Evolutionary conservation across 2,329 filamentous ascomycete genomes (phyloP), one percentile per base, ranked within the genome.

Genomic region (Exophiala alcalophila): DNA sequence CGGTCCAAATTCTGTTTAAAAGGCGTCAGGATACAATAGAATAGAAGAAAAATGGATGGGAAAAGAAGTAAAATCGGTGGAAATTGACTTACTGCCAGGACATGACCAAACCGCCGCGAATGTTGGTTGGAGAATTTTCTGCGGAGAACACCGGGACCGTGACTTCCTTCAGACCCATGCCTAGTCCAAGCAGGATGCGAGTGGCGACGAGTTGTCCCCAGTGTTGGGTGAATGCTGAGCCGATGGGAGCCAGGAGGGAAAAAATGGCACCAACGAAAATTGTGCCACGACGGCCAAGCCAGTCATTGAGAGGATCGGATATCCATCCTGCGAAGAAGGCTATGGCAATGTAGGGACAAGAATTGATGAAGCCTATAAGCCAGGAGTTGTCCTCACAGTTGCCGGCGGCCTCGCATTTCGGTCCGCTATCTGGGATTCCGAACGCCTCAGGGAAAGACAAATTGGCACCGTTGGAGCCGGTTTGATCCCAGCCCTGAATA

Each of bases 301-400:
- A 64, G 27, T 75, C 64, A 55, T 84, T 84, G 9, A 78, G 54
- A 1, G 80, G 79, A 49, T 86, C 82, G 1, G 80, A 81, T 10
- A 83, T 63, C 81, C 81, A 84, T 59, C 78, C 81, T 4, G 80
- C 79, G 53, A 78, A 64, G 44, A 66, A 66, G 3, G 69, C 67
- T 54, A 66, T 67, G 12, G 72, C 73, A 36, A 80, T 66, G 40
- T 81, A 76, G 0, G 74, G 73, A 27, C 67, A 77, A 9, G 67
- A 58, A 46, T 87, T 87, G 49, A 87, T 68, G 2, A 85, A 63
- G 30, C 84, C 84, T n/a, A 85, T 68, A 23, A 85, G 66, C 69
- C 76, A 79, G 12, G 68, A 66, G 55, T 80, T 73, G 26, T 61
- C 61, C 4, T 62, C 60, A 23, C 68, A 66, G 16, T 65, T 55